A percentile compares a stretch with the other conserved stretches of the same genome.
Evolutionary conservation across 352 stramenopile species (phyloP).

Genomic region (Aphanomyces euteiches): DNA sequence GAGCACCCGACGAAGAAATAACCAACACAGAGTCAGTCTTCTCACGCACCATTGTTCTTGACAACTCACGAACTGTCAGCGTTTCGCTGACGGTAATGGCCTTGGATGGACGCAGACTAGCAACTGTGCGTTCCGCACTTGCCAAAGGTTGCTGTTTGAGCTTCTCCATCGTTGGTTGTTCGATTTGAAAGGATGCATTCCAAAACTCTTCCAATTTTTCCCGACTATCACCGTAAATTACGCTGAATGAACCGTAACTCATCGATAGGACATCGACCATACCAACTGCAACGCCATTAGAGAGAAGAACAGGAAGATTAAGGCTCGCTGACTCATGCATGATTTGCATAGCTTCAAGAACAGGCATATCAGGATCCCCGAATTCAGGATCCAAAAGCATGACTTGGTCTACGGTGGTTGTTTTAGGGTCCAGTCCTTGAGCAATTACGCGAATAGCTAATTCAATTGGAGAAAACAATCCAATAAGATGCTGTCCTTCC

Average conservation of each 20-base stretch:
- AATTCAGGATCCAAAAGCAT: constrained; percentile 86
- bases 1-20: constrained; percentile 77
- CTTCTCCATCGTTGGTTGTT: constrained; percentile 37
- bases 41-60: constrained; percentile 85
- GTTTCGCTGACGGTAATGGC: constrained; percentile 86
- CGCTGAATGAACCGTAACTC: constrained; percentile 84
- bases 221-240: constrained; percentile 82
- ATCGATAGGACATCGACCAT: constrained; percentile 82
- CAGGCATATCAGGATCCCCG: constrained; percentile 55
- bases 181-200: constrained; percentile 78
- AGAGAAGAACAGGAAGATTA: constrained; percentile 72
- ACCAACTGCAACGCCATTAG: constrained; percentile 58
- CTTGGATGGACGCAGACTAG: constrained; percentile 74
- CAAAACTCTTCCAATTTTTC: constrained; percentile 89
- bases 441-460: constrained; percentile 95
- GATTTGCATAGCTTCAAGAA: constrained; percentile 84
- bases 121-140: constrained; percentile 58
- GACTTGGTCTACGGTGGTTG: constrained; percentile 88
- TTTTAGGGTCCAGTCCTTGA: constrained; percentile 84
- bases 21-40: constrained; percentile 92
- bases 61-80: constrained; percentile 80
- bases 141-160: constrained; percentile 34
- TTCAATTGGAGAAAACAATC: constrained; percentile 96
- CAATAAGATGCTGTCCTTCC: constrained; percentile 84
- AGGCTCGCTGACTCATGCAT: constrained; percentile 84